Percentiles rank a stretch among this genome's conserved stretches.
These are phyloP conservation scores for Sclerotinia trifoliorum DNA, from an alignment of 2,329 filamentous ascomycete genomes.

Conservation along the genomic window DNA sequence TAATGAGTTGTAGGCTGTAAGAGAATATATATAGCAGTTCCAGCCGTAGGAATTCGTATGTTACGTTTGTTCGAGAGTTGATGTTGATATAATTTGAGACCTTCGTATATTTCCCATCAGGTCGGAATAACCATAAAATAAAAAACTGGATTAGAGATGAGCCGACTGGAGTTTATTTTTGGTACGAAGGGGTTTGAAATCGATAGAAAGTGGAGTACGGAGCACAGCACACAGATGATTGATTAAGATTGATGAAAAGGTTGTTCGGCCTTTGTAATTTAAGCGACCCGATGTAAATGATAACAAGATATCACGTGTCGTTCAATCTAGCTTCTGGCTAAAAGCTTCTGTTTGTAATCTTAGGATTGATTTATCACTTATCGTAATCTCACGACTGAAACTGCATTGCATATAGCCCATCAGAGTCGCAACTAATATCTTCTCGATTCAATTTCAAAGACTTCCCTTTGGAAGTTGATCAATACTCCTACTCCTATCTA, in stretches of 20 bases:
- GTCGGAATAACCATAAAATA: neutral
- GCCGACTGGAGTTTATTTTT: neutral
- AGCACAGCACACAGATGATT: no score
- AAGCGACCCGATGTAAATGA: neutral
- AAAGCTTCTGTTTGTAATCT: no score
- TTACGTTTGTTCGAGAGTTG: neutral
- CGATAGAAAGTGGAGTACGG: slow-evolving; percentile 1
- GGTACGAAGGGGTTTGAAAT: slow-evolving; percentile 3
- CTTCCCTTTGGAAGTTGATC: neutral
- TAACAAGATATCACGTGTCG: neutral
- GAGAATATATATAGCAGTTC: neutral
- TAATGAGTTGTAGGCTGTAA: neutral
- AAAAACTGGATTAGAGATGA: neutral
- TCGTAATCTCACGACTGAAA: no score
- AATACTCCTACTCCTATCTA: neutral
- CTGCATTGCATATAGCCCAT: no score
- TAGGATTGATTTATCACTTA: no score
- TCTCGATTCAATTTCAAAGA: neutral
- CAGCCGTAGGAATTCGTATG: neutral
- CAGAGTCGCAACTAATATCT: neutral
- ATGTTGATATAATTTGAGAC: neutral
- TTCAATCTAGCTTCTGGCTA: neutral
- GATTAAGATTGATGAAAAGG: no score
- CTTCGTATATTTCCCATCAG: neutral
- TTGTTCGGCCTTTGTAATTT: neutral